Evolutionary conservation across 495 filamentous ascomycete genomes (phyloP).

Genomic region (Podospora didyma): DNA sequence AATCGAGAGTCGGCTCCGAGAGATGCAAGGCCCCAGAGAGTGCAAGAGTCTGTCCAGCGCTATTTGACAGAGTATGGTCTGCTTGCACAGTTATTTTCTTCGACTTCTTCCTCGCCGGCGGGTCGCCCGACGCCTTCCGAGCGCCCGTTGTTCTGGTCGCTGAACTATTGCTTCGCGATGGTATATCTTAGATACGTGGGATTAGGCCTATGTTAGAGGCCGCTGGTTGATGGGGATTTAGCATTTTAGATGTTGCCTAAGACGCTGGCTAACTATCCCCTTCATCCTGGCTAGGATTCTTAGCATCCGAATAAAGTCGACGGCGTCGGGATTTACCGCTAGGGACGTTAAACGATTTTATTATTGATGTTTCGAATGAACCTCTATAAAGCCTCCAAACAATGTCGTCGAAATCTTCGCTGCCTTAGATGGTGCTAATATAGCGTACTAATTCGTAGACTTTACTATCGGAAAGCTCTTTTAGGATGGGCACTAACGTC

Average conservation of each 20-base stretch:
- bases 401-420: no score
- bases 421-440: background rate
- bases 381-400: no score
- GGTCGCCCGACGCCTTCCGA: background rate
- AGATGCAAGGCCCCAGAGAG: background rate
- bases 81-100: no score
- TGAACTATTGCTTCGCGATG: no score
- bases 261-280: no score
- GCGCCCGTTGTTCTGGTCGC: background rate
- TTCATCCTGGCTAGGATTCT: no score
- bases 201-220: background rate
- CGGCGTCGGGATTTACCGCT: no score
- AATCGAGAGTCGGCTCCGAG: background rate
- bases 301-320: no score
- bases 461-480: background rate
- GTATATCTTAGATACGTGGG: background rate
- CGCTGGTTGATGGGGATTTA: no score
- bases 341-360: no score
- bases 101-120: background rate
- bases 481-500: background rate
- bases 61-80: background rate
- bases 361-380: no score
- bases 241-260: no score
- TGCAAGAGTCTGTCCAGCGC: background rate
- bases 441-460: background rate